Conservation (phyloP, 768 basidiomycete genomes). For the Phlebiopsis flavidoalba region DNA sequence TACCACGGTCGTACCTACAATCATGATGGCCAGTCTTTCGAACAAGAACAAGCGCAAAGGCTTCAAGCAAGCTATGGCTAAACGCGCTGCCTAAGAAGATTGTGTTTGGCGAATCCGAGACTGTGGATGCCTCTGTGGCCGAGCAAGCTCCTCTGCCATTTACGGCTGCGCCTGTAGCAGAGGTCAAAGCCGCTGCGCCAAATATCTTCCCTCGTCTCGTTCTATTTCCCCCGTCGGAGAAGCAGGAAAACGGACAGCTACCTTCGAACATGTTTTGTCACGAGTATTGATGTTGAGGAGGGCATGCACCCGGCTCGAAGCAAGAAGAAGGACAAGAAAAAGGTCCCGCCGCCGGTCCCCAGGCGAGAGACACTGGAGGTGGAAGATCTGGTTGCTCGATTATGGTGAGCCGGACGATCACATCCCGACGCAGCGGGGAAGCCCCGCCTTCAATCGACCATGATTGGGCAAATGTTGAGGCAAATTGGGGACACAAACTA, state of each 20-base stretch:
- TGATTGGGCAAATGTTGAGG: conserved; percentile 21
- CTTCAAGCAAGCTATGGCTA: conserved; percentile 49
- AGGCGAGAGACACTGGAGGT: conserved; percentile 11
- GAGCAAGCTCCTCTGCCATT: conserved; percentile 10
- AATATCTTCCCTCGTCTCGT: conserved; percentile 34
- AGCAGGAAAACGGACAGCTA: conserved; percentile 40
- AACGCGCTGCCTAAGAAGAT: conserved; percentile 46
- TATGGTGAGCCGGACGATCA: conserved; percentile 23
- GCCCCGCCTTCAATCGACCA: neutral
- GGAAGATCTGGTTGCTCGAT: conserved; percentile 27
- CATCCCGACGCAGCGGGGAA: conserved; percentile 18
- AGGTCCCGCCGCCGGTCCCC: conserved; percentile 14
- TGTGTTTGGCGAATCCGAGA: conserved; percentile 33
- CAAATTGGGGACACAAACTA: conserved; percentile 23
- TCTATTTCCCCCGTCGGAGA: conserved; percentile 67
- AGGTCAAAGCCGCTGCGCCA: conserved; percentile 6
- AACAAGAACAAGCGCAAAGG: conserved; percentile 77
- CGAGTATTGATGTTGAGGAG: conserved; percentile 65
- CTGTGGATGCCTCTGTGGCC: neutral
- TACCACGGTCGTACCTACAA: neutral
- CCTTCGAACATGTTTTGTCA: conserved; percentile 66
- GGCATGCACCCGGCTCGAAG: conserved; percentile 29
- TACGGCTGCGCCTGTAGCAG: conserved; percentile 1
- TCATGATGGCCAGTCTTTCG: conserved; percentile 48
- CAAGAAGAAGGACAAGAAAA: conserved; percentile 26